Conservation (phyloP, 2,329 filamentous ascomycete species). For the Arthrobotrys conoides region DNA sequence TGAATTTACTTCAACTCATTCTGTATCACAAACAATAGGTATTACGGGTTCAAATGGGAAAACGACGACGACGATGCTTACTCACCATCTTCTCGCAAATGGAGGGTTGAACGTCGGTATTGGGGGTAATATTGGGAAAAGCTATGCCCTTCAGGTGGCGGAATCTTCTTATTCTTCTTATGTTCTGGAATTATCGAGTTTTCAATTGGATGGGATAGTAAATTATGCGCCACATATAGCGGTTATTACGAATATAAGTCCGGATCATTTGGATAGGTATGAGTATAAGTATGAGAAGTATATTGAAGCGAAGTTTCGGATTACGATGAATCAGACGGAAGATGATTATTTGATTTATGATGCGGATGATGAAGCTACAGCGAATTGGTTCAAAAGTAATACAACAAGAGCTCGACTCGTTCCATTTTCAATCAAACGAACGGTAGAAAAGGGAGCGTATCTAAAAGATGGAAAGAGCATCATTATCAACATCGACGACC, state of each 20-base stretch:
- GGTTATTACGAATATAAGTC: conserved; percentile 34
- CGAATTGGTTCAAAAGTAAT: background rate
- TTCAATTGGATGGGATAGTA: conserved; percentile 29
- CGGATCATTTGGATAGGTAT: conserved; percentile 28
- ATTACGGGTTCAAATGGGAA: conserved; percentile 24
- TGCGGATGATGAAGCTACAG: conserved; percentile 1
- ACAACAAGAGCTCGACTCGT: background rate
- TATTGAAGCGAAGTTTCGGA: conserved; percentile 21
- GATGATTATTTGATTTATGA: conserved; percentile 31
- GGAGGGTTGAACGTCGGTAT: conserved; percentile 6
- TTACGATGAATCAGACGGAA: conserved; percentile 32
- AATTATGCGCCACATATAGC: conserved; percentile 22
- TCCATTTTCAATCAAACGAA: conserved; percentile 9
- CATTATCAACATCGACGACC: conserved; percentile 1
- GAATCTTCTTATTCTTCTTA: background rate
- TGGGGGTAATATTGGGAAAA: conserved; percentile 28
- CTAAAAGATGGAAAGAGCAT: conserved; percentile 1
- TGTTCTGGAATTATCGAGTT: conserved; percentile 27
- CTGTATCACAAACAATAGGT: background rate
- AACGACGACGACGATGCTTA: conserved; percentile 24
- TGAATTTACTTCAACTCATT: conserved; percentile 4
- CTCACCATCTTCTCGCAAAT: conserved; percentile 13
- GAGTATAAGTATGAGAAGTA: conserved; percentile 33
- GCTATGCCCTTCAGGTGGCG: conserved; percentile 17
- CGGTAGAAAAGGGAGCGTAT: conserved; percentile 1